Evolutionary conservation across 2,329 filamentous ascomycete species (phyloP), one percentile per base, ranked within the genome.

Genomic region (Fusarium stilboides): DNA sequence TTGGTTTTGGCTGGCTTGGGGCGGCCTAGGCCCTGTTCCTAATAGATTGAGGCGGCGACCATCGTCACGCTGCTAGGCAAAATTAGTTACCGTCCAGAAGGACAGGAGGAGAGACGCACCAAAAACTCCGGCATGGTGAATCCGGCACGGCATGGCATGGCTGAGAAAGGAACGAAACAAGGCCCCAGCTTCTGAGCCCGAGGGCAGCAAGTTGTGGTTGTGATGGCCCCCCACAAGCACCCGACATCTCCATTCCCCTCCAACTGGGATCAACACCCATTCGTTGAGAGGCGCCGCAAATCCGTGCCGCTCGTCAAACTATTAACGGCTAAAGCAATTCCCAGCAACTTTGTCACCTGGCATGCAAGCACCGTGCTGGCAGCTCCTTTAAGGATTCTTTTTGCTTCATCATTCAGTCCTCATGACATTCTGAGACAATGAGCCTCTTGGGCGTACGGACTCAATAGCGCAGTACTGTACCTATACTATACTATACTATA

Each of bases 181-280:
- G 50, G 54, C 14, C 60, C 24, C 36, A 39, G 45, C 59, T 68
- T 68, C 31, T 46, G 20, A 47, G 49, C 49, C 49, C 31, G 5
- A 65, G 33, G 44, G 50, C 45, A 50, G 37, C 13, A 42, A 15
- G 36, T 26, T 44, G 43, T 36, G 44, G 45, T 39, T 56, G 45
- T 31, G 57, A 64, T 66, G 55, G 33, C 44, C 54, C 64, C 58
- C 63, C 62, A 58, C 66, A 62, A 43, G 46, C 46, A 61, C 26
- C 42, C 17, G 61, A 47, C 55, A 62, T 57, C 56, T 59, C 61
- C 65, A 58, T 58, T 62, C 60, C 62, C 69, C 64, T 69, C 63
- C 57, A 68, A 64, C 62, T 70, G 65, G 66, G 58, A 73, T 71
- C 60, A 72, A 72, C 68, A 62, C 66, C 68, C 63, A 66, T 73